phyloP scores from a whole-genome alignment of 2,329 filamentous ascomycete species.

The Teratosphaeria viscida region DNA sequence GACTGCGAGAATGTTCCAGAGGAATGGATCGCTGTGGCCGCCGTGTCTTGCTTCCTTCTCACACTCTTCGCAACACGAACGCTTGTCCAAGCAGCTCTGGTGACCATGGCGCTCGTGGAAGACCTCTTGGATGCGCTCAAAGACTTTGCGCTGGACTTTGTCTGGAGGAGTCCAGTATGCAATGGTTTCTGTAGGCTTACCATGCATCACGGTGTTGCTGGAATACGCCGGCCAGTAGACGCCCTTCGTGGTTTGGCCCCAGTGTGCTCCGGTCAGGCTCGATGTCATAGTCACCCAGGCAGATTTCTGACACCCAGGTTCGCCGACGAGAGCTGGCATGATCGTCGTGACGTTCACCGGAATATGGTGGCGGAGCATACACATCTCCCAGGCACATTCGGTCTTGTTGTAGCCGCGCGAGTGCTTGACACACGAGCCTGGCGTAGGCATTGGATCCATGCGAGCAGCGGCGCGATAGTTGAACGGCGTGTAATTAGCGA shows the following conservation, averaged over 20 bases:
- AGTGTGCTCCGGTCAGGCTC: not conserved
- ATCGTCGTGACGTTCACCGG: constrained; percentile 2
- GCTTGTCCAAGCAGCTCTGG: not conserved
- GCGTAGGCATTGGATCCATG: not conserved
- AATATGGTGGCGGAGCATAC: constrained; percentile 1
- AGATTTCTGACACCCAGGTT: not conserved
- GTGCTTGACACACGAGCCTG: not conserved
- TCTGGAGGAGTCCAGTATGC: not conserved
- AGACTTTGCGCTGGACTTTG: not conserved
- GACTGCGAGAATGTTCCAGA: not conserved
- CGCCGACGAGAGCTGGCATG: not conserved
- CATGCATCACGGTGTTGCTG: not conserved
- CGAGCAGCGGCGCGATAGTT: not conserved
- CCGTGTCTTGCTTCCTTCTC: not conserved
- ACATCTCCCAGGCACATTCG: not conserved
- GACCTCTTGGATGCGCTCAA: not conserved
- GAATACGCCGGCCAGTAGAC: not conserved
- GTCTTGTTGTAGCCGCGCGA: not conserved
- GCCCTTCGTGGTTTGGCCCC: not conserved
- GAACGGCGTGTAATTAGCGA: not conserved
- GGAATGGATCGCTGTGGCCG: not conserved
- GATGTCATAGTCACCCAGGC: not conserved
- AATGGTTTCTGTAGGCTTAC: not conserved
- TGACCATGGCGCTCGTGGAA: not conserved
- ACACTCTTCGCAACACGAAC: not conserved